Evolutionary conservation across 2,329 filamentous ascomycete species (phyloP).

Genomic region (Ophiostoma pallidulum): DNA sequence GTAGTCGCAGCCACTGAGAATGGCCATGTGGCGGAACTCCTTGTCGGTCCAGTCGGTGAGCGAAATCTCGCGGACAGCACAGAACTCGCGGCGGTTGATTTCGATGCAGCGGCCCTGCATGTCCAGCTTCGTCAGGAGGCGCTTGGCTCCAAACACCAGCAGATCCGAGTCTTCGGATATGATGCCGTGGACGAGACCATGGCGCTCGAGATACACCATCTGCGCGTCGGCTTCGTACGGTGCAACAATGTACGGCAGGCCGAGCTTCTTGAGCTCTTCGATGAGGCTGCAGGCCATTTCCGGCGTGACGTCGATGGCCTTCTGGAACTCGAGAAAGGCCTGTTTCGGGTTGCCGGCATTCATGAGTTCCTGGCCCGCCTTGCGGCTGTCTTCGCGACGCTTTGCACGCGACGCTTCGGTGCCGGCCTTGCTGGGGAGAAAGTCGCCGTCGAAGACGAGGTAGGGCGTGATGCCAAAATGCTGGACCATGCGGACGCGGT

Average conservation of each 20-base stretch:
- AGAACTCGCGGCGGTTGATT: conserved; percentile 82
- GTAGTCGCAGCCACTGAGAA: conserved; percentile 94
- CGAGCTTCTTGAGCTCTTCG: conserved; percentile 74
- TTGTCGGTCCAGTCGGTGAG: conserved; percentile 84
- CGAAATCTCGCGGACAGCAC: conserved; percentile 77
- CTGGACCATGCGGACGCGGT: conserved; percentile 84
- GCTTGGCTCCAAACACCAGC: conserved; percentile 86
- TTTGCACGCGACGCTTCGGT: conserved; percentile 74
- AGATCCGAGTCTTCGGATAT: conserved; percentile 95
- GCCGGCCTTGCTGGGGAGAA: conserved; percentile 81
- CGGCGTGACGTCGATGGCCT: conserved; percentile 89
- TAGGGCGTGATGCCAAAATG: conserved; percentile 94
- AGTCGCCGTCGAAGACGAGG: conserved; percentile 92
- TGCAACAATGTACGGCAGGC: conserved; percentile 81
- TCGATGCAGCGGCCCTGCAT: conserved; percentile 89
- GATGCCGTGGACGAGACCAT: conserved; percentile 77
- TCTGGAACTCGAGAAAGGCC: conserved; percentile 81
- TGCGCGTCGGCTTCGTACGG: conserved; percentile 98
- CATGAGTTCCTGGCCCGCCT: conserved; percentile 66
- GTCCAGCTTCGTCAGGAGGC: conserved; percentile 86
- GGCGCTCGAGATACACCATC: conserved; percentile 81
- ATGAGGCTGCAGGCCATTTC: conserved; percentile 91
- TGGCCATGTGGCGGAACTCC: conserved; percentile 92
- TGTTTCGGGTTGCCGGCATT: conserved; percentile 71
- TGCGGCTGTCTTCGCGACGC: conserved; percentile 66